Conservation (phyloP, 2,329 filamentous ascomycete genomes). For the Dendryphion nanum region DNA sequence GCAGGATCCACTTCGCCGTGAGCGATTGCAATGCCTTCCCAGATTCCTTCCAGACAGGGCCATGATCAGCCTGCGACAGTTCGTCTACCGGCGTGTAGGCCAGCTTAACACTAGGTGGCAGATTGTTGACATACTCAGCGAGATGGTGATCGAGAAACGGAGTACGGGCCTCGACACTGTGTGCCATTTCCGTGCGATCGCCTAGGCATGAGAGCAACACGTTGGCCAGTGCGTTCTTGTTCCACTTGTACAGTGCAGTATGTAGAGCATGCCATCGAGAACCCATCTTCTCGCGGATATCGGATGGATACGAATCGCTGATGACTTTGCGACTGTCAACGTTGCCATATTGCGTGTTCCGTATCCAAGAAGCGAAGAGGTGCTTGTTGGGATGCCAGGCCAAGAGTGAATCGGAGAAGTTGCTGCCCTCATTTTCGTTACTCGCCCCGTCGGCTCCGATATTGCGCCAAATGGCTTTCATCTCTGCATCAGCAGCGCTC, state of each 20-base stretch:
- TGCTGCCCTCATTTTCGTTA: constrained; percentile 15
- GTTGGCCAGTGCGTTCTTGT: constrained; percentile 19
- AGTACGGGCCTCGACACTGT: constrained; percentile 42
- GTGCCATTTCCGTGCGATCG: constrained; percentile 48
- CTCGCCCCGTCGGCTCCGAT: constrained; percentile 10
- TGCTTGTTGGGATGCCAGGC: constrained; percentile 6
- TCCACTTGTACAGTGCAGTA: constrained; percentile 24
- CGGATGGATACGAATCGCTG: constrained; percentile 8
- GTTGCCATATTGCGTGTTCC: constrained; percentile 11
- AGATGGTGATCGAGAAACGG: constrained; percentile 43
- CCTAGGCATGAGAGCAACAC: constrained; percentile 44
- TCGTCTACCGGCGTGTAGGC: constrained; percentile 19
- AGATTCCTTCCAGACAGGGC: constrained; percentile 1
- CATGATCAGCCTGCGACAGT: constrained; percentile 1
- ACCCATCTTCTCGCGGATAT: constrained; percentile 21
- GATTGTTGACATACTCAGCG: constrained; percentile 39
- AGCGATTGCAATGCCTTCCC: background rate
- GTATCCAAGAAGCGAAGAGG: constrained; percentile 12
- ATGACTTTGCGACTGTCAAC: constrained; percentile 26
- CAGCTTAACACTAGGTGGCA: constrained; percentile 40
- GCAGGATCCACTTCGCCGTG: constrained; percentile 52
- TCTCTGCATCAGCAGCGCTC: background rate
- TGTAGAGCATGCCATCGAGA: constrained; percentile 24
- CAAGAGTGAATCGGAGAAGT: constrained; percentile 14
- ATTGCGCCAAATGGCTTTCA: constrained; percentile 2